Percentiles rank a stretch among this genome's conserved stretches.
Evolutionary conservation across 1,284 basidiomycete genomes (phyloP).

Genomic region (Macrocystidia cucumis): DNA sequence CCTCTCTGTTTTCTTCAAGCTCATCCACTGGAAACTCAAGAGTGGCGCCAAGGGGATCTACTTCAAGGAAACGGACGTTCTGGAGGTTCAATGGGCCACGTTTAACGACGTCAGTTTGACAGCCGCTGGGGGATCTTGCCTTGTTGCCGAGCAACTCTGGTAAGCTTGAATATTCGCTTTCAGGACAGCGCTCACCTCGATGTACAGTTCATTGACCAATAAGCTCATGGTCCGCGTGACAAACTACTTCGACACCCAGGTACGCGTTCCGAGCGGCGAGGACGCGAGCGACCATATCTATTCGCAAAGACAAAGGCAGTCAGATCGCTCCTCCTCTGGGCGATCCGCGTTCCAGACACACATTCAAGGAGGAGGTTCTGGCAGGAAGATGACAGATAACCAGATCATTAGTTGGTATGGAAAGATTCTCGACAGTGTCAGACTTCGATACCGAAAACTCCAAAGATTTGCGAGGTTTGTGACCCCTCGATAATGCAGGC

Average conservation of each 20-base stretch:
- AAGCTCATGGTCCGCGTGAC: conserved; percentile 87
- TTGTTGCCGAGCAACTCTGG: conserved; percentile 96
- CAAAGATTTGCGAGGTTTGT: conserved; percentile 85
- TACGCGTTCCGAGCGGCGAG: conserved; percentile 62
- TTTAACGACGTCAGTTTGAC: conserved; percentile 91
- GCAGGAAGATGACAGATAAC: conserved; percentile 63
- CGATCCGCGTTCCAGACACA: conserved; percentile 17
- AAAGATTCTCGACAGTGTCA: conserved; percentile 91
- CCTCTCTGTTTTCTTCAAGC: conserved; percentile 86
- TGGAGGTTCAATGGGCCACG: conserved; percentile 96
- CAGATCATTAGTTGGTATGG: conserved; percentile 87
- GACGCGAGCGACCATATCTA: conserved; percentile 20
- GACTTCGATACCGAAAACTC: conserved; percentile 88
- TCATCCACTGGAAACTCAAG: conserved; percentile 95
- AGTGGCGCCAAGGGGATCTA: conserved; percentile 88
- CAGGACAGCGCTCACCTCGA: conserved; percentile 1
- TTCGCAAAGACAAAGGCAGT: conserved; percentile 12
- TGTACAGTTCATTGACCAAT: conserved; percentile 73
- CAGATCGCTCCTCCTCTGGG: conserved; percentile 11
- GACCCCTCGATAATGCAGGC: neutral
- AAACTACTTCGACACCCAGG: conserved; percentile 91
- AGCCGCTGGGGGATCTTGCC: conserved; percentile 81
- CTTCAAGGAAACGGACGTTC: conserved; percentile 96
- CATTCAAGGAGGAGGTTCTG: conserved; percentile 15
- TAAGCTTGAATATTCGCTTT: conserved; percentile 20